These are phyloP conservation scores for Trichoderma koningii DNA, from an alignment of 2,329 filamentous ascomycete genomes.

Conservation along the genomic window DNA sequence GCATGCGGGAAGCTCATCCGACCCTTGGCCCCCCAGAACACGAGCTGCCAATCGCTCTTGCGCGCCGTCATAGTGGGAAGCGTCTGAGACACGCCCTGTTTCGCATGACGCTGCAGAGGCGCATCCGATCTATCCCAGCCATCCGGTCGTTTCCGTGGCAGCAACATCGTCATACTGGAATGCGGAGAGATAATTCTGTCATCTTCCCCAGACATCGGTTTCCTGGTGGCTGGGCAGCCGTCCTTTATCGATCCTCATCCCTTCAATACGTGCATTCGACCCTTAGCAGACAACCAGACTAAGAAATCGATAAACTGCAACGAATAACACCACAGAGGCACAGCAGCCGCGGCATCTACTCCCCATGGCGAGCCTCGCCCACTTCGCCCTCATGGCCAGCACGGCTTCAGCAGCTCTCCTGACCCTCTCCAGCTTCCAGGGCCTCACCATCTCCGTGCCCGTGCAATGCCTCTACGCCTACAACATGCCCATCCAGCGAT, in stretches of 20 bases:
- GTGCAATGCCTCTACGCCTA: constrained; percentile 47
- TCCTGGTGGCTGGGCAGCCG: no score
- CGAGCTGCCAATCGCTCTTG: constrained; percentile 15
- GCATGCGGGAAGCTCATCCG: constrained; percentile 14
- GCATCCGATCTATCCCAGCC: neutral
- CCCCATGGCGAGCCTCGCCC: constrained; percentile 11
- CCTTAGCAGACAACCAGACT: no score
- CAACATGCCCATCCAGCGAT: constrained; percentile 45
- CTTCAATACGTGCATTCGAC: neutral
- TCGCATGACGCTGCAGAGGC: constrained; percentile 12
- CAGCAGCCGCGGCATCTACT: neutral
- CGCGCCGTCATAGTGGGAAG: constrained; percentile 22
- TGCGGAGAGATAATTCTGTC: neutral
- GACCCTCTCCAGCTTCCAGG: constrained; percentile 46
- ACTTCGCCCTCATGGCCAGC: constrained; percentile 29
- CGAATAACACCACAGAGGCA: neutral
- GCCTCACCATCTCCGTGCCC: constrained; percentile 42
- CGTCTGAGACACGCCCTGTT: constrained; percentile 23
- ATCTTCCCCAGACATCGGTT: neutral
- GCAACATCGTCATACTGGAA: neutral
- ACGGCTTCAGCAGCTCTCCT: constrained; percentile 33
- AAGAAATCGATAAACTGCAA: neutral
- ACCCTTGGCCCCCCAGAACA: neutral
- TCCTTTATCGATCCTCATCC: neutral
- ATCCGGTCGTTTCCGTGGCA: constrained; percentile 14